Base-by-base conservation (phyloP, 176 grass and related monocot species). In the Pontederia paniculata region DNA sequence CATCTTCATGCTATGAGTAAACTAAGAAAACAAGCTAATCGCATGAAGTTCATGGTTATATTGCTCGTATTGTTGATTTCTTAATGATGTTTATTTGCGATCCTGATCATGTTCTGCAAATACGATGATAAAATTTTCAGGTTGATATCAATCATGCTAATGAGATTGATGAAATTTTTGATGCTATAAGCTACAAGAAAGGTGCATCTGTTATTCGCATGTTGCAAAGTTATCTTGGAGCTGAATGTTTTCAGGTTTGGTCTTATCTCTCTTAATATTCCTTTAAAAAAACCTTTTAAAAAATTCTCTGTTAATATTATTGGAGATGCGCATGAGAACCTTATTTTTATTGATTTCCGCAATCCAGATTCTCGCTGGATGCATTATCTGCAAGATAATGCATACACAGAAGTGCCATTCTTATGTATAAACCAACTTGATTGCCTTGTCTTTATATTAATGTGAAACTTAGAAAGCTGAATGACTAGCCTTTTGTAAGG, bases 161-260 rank as follows among this genome's bases (percentile, higher is more conserved):
- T 74, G 86, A 89, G 78, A 90, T 90, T 76, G 91, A 97, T 72
- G 91, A 97, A 69, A 97, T 97, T 68, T 97, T 97, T 76, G 86
- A 97, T 84, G 91, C 83, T 77, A 97, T 97, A 80, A 97, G 91
- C 86, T 97, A 97, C 44, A 97, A 73, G 73, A 97, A 90, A 83
- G 91, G 91, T 21, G 91, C 91, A 15, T 68, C 91, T 74, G 86
- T 97, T 69, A 97, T 97, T 76, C 79, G 68, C 18, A 97, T 97
- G 91, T 71, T 97, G 71, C 86, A 97, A 75, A 97, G 80, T 76
- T 97, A 97, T 63, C 79, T 97, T 72, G 91, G 91, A 50, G 91
- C 91, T 78, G 91, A 97, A 53, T 62, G 23, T 62, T 97, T 97
- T 75, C 91, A 97, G 86, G 91, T 90, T 73, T 83, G 64, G 11